phyloP scores from a whole-genome alignment of 2,329 filamentous ascomycete species.

The Xylaria arbuscula region DNA sequence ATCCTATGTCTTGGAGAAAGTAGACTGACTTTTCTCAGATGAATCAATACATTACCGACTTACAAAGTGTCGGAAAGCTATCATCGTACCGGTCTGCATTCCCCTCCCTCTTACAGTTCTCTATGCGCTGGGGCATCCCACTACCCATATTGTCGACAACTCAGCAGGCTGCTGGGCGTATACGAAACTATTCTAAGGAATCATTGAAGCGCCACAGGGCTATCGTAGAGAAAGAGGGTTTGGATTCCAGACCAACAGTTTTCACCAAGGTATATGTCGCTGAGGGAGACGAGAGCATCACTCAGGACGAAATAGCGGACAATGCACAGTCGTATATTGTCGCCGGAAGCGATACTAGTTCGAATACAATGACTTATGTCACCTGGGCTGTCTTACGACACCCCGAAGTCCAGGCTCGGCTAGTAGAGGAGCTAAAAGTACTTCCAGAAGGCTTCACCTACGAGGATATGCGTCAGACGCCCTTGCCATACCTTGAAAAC shows the following conservation, averaged over 20 bases:
- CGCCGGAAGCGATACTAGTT: slow-evolving; percentile 65
- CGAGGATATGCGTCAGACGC: slow-evolving; percentile 46
- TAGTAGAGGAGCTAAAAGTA: slow-evolving; percentile 38
- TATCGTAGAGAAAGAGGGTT: slow-evolving; percentile 39
- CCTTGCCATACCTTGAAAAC: slow-evolving; percentile 50
- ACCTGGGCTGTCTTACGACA: slow-evolving; percentile 54
- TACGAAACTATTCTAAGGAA: slow-evolving; percentile 45
- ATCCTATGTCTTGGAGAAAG: no score
- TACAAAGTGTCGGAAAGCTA: slow-evolving; percentile 48
- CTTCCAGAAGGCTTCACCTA: slow-evolving; percentile 45
- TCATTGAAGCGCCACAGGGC: slow-evolving; percentile 41
- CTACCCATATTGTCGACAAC: slow-evolving; percentile 45
- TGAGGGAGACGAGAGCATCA: slow-evolving; percentile 44
- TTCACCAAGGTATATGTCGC: slow-evolving; percentile 55
- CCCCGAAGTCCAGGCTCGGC: slow-evolving; percentile 45
- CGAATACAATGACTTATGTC: slow-evolving; percentile 60
- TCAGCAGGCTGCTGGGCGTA: slow-evolving; percentile 28
- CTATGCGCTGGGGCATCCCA: slow-evolving; percentile 39
- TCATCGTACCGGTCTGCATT: slow-evolving; percentile 47
- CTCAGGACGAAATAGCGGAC: slow-evolving; percentile 30
- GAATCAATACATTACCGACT: slow-evolving; percentile 56
- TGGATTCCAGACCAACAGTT: slow-evolving; percentile 48
- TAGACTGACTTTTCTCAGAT: slow-evolving; percentile 46
- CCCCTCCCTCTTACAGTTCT: slow-evolving; percentile 45
- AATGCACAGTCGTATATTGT: slow-evolving; percentile 55